Evolutionary conservation across 306 rosid genomes (phyloP), one percentile per base, ranked within the genome.

Genomic region (Inga leiocalycina): DNA sequence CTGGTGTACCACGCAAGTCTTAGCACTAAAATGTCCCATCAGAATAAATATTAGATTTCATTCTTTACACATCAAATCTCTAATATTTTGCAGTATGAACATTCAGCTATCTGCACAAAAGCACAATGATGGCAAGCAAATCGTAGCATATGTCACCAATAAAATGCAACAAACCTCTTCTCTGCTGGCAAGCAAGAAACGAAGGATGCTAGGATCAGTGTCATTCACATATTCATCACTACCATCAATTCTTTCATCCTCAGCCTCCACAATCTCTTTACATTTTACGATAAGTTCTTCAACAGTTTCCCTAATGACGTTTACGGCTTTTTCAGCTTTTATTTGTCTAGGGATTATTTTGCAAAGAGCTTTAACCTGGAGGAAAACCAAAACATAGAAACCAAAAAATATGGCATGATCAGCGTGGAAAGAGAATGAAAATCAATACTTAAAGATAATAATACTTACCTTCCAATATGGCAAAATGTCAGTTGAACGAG

Each of bases 121-220:
- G 49, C 69, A 86, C 24, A 65, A 22, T 35, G 65, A 76, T 49
- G 24, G 73, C 76, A 65, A n/a, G 80, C 56, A 82, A 79, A 57
- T 20, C 11, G 82, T 9, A 71, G 30, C 24, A 80, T 9, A 39
- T 30, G 7, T 22, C 5, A 3, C 56, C 22, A 54, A 75, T 48
- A 81, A 76, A 78, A 68, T 70, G 83, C 49, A 75, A 39, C 90
- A 59, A 43, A 96, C 97, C 96, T 96, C 97, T 90, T 90, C 94
- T 85, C 98, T 88, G 91, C 97, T 96, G 54, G 95, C 98, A 69
- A 94, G 97, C 88, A 96, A 88, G 86, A 96, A 92, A 8, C 95
- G 92, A 70, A 96, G 97, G 81, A 96, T 90, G 89, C 98, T 94
- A 71, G 97, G 99, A 82, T 96, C 98, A 72, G 91, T 32, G 14